Conservation (phyloP, 345 rosid genomes). For the Populus deltoides region DNA sequence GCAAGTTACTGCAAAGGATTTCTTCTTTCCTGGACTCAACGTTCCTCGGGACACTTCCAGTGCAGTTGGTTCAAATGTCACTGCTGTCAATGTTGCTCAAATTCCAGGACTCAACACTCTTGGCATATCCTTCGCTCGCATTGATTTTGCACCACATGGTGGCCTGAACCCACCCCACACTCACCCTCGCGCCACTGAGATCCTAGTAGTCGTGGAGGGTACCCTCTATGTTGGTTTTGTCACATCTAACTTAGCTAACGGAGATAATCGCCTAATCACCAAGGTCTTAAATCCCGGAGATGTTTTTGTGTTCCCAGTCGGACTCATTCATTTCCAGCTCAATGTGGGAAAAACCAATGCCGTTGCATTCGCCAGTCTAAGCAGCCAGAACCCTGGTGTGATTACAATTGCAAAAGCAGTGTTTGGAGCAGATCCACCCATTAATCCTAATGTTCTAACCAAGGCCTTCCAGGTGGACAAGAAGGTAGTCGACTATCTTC, state of each 20-base stretch:
- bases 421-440: neutral
- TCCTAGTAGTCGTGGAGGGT: neutral
- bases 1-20: neutral
- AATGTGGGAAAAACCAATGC: neutral
- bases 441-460: neutral
- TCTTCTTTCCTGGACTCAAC: neutral
- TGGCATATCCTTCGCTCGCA: neutral
- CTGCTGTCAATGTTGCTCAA: neutral
- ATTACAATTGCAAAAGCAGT: neutral
- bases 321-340: conserved; percentile 3
- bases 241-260: neutral
- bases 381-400: conserved; percentile 16
- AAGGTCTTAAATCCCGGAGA: conserved; percentile 8
- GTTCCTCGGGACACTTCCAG: neutral
- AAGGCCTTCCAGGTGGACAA: neutral
- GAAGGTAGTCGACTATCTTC: neutral
- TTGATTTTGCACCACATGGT: neutral
- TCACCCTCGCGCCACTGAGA: conserved; percentile 9
- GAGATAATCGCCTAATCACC: conserved; percentile 5
- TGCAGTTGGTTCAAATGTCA: neutral
- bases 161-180: neutral
- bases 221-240: conserved; percentile 10
- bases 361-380: neutral
- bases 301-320: conserved; percentile 6
- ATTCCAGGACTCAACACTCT: conserved; percentile 15